Percentiles rank a stretch among this genome's conserved stretches.
These are phyloP conservation scores for Hortaea werneckii DNA, from an alignment of 2,329 filamentous ascomycete genomes.

Conservation along the genomic window DNA sequence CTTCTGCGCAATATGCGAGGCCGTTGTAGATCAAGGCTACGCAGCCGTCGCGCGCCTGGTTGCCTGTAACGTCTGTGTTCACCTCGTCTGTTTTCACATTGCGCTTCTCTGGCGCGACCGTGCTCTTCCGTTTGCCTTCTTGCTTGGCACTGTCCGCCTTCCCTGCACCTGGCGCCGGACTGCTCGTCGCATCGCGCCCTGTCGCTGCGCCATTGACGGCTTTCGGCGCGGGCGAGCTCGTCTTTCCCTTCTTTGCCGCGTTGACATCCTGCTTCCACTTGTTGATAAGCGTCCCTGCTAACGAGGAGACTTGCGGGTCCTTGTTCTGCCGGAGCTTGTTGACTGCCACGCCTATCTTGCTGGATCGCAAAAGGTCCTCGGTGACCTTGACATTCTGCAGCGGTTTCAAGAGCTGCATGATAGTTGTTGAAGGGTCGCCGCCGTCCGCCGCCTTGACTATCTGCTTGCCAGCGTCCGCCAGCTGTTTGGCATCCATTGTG, in stretches of 20 bases:
- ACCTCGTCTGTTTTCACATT: conserved; percentile 74
- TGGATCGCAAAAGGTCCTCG: conserved; percentile 81
- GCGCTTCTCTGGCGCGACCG: conserved; percentile 62
- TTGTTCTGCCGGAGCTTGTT: conserved; percentile 78
- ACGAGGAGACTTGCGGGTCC: conserved; percentile 58
- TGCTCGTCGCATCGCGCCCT: conserved; percentile 29
- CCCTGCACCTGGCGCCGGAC: conserved; percentile 29
- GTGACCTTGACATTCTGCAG: conserved; percentile 73
- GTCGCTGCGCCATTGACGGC: conserved; percentile 26
- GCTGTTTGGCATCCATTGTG: conserved; percentile 70
- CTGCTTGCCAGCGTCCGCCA: conserved; percentile 65
- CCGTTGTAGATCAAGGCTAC: conserved; percentile 92
- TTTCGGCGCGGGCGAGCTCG: conserved; percentile 35
- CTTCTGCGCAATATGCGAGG: conserved; percentile 59
- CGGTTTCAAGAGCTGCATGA: conserved; percentile 66
- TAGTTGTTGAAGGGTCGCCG: conserved; percentile 62
- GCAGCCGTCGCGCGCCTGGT: conserved; percentile 67
- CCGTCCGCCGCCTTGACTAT: conserved; percentile 68
- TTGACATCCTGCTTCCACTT: conserved; percentile 81
- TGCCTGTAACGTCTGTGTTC: conserved; percentile 64
- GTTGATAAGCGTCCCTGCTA: conserved; percentile 71
- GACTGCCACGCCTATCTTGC: conserved; percentile 82
- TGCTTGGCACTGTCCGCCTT: conserved; percentile 34
- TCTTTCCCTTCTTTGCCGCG: conserved; percentile 25
- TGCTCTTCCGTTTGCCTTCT: conserved; percentile 33